Percentiles rank a stretch among this genome's conserved stretches.
Evolutionary conservation across 495 filamentous ascomycete genomes (phyloP).

Genomic region (Talaromyces trachyspermus): DNA sequence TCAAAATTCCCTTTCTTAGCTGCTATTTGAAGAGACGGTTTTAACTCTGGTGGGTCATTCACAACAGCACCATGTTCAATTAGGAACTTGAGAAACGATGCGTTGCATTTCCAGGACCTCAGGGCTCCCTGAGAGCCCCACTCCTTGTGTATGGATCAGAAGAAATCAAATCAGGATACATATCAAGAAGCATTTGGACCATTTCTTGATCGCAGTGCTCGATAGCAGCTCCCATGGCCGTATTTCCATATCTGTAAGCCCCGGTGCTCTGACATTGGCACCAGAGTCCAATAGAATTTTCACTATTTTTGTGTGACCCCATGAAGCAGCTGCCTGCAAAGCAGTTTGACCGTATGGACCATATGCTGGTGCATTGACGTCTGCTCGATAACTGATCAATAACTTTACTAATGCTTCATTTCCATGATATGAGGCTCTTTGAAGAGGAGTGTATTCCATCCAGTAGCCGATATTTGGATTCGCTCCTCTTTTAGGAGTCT

Average conservation of each 20-base stretch:
- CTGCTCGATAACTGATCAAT: slow-evolving; percentile 10
- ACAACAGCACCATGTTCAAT: not conserved
- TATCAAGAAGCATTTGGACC: not conserved
- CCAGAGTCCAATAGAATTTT: slow-evolving; percentile 11
- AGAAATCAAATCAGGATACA: not conserved
- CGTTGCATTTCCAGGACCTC: not conserved
- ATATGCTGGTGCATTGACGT: slow-evolving; percentile 11
- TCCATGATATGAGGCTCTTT: slow-evolving; percentile 16
- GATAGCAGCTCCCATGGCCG: slow-evolving; percentile 1
- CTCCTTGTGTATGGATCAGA: not conserved
- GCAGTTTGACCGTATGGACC: slow-evolving; percentile 1
- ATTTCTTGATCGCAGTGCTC: slow-evolving; percentile 3
- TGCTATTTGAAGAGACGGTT: slow-evolving; percentile 2
- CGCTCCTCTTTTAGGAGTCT: slow-evolving; percentile 20
- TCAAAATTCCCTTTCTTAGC: slow-evolving; percentile 1
- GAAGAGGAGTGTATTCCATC: slow-evolving; percentile 17
- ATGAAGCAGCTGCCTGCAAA: slow-evolving; percentile 13
- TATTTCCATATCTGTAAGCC: not conserved
- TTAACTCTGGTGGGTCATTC: not conserved
- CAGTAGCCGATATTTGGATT: slow-evolving; percentile 15
- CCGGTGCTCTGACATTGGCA: slow-evolving; percentile 9
- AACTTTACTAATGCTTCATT: slow-evolving; percentile 5
- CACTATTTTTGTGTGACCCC: slow-evolving; percentile 5
- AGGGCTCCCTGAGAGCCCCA: not conserved
- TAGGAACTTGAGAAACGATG: not conserved